Percentiles rank a stretch among this genome's conserved stretches.
phyloP scores from a whole-genome alignment of 1,284 basidiomycete species.

The Lignosus rhinocerotis region DNA sequence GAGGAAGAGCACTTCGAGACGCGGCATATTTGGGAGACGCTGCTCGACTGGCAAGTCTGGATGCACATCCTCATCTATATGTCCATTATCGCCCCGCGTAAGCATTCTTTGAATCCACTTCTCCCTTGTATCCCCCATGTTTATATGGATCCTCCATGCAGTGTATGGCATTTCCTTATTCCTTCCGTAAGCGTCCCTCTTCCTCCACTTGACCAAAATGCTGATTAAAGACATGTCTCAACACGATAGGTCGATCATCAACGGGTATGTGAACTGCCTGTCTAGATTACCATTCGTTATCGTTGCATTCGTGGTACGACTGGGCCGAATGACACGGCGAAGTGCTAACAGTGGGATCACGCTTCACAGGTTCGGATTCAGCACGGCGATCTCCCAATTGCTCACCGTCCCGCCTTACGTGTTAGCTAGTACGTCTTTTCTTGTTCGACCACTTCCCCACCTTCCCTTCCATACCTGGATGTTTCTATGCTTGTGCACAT shows the following conservation, averaged over 20 bases:
- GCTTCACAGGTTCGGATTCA: slow-evolving; percentile 39
- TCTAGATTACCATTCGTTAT: background rate
- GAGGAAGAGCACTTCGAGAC: slow-evolving; percentile 62
- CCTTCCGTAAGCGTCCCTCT: slow-evolving; percentile 21
- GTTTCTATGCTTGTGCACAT: too few species aligned
- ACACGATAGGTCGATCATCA: slow-evolving; percentile 37
- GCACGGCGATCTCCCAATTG: slow-evolving; percentile 59
- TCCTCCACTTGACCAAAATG: background rate
- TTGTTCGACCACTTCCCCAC: background rate
- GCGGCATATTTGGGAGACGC: slow-evolving; percentile 53
- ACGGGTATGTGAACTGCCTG: slow-evolving; percentile 38
- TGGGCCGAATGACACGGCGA: too few species aligned
- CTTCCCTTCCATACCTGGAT: background rate
- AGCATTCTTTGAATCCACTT: slow-evolving; percentile 35
- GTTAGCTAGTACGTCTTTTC: slow-evolving; percentile 48
- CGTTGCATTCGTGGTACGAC: too few species aligned
- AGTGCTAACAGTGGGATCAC: background rate
- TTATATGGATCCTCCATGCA: background rate
- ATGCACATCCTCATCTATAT: slow-evolving; percentile 60
- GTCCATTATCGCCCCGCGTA: slow-evolving; percentile 60
- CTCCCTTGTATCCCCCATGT: too few species aligned
- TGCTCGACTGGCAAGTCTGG: slow-evolving; percentile 68
- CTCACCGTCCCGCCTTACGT: slow-evolving; percentile 72
- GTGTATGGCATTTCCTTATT: slow-evolving; percentile 24
- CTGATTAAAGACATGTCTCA: background rate